Evolutionary conservation across 495 filamentous ascomycete species (phyloP), one percentile per base, ranked within the genome.

Genomic region (Neurospora sp.): DNA sequence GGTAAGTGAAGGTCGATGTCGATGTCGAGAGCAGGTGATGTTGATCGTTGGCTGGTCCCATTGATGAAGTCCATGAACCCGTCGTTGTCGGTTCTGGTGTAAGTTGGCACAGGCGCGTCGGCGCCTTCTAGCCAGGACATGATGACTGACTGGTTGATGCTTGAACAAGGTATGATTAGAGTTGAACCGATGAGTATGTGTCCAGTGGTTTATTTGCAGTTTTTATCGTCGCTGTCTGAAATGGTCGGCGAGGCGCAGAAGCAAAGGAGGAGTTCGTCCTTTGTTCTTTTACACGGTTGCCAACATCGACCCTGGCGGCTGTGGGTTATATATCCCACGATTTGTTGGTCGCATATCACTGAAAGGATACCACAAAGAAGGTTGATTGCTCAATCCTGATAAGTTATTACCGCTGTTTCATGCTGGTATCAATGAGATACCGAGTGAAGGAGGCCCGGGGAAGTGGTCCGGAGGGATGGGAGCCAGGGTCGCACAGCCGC

Each of bases 71-170:
- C 31, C n/a, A 71, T 24, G 66, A 71, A 28, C 21, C 17, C n/a
- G n/a, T 43, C 7, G 69, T 66, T 43, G 40, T 74, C 70, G 73
- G 45, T 31, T 21, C 17, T n/a, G 38, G 75, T 76, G 71, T 74
- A 74, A 28, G 39, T 43, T 15, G 75, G 75, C 45, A 75, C 69
- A 4, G 62, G n/a, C n/a, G 45, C 73, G 31, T 73, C 69, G 36
- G 71, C 71, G 73, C 69, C 40, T 31, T 59, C 48, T 1, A 17
- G 24, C 48, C 48, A 7, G 5, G 48, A 31, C 48, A 59, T 59
- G 48, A 59, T 59, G 48, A 31, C 43, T 59, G 10, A 17, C 8
- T 21, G n/a, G 4, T 15, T 59, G 11, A 59, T 28, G 21, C 5
- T 6, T 31, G 24, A 17, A 28, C 10, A 21, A 59, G 5, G 5